Conservation (phyloP, 805 yeast species). For the Soucietia sequanensis region DNA sequence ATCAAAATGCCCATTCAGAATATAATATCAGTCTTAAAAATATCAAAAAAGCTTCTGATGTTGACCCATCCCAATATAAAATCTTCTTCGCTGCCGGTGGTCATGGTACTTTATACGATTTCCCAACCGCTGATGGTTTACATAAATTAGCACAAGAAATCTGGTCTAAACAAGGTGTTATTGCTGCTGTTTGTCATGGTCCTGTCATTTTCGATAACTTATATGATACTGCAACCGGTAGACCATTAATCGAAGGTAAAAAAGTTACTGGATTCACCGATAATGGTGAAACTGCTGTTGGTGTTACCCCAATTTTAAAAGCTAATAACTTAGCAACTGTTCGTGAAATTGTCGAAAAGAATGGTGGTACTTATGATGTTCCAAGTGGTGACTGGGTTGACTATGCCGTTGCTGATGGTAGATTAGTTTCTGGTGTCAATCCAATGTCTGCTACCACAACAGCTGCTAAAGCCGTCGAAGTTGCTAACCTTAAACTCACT, state of each 20-base stretch:
- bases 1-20: slow-evolving; percentile 36
- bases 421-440: slow-evolving; percentile 63
- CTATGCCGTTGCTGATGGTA: slow-evolving; percentile 53
- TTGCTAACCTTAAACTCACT: too few species aligned
- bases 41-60: slow-evolving; percentile 48
- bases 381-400: slow-evolving; percentile 55
- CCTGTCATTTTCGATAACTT: slow-evolving; percentile 57
- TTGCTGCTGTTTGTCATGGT: slow-evolving; percentile 69
- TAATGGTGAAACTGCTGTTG: slow-evolving; percentile 44
- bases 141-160: slow-evolving; percentile 46
- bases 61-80: slow-evolving; percentile 48
- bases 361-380: slow-evolving; percentile 43
- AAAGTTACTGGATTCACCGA: slow-evolving; percentile 61
- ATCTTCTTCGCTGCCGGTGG: slow-evolving; percentile 66
- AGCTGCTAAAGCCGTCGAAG: slow-evolving; percentile 38
- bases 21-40: slow-evolving; percentile 37
- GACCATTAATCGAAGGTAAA: slow-evolving; percentile 49
- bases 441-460: slow-evolving; percentile 56
- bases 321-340: slow-evolving; percentile 31
- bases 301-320: slow-evolving; percentile 18
- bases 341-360: slow-evolving; percentile 33
- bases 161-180: slow-evolving; percentile 52
- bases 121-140: slow-evolving; percentile 48
- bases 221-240: slow-evolving; percentile 40
- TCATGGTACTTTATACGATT: slow-evolving; percentile 61